These are phyloP conservation scores for Phytophthora rubi DNA, from an alignment of 352 stramenopile species.

Conservation along the genomic window DNA sequence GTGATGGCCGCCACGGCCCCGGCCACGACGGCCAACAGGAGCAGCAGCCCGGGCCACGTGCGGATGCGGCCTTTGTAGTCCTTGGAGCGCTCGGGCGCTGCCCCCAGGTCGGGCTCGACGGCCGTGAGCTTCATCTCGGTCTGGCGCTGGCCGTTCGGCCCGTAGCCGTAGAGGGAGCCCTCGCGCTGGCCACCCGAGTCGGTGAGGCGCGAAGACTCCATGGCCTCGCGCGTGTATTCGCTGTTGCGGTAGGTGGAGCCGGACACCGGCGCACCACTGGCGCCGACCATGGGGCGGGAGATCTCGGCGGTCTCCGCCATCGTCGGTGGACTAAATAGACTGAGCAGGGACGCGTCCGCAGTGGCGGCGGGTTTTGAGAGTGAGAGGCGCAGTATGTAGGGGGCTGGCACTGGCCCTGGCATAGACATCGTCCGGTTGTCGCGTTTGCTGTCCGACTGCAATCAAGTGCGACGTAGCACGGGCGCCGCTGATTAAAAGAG, in stretches of 20 bases:
- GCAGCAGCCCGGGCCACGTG: conserved; percentile 65
- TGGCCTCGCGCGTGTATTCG: conserved; percentile 34
- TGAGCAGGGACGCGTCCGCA: neutral
- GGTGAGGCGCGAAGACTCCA: conserved; percentile 40
- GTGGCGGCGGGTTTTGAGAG: neutral
- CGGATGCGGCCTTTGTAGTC: conserved; percentile 80
- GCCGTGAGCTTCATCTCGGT: conserved; percentile 75
- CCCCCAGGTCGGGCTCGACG: conserved; percentile 44
- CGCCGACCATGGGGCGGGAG: conserved; percentile 33
- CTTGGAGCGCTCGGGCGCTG: conserved; percentile 48
- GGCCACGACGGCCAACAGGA: conserved; percentile 53
- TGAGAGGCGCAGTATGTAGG: neutral
- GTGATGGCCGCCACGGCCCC: conserved; percentile 56
- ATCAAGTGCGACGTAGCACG: neutral
- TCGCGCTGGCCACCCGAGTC: conserved; percentile 40
- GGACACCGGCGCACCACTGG: conserved; percentile 25
- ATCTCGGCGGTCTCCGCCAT: conserved; percentile 38
- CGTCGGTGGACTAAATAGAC: neutral
- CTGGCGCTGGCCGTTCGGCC: conserved; percentile 33
- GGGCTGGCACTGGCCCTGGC: neutral
- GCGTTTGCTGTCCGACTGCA: conserved; percentile 6
- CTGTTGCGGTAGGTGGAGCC: conserved; percentile 58
- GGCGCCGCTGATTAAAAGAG: conserved; percentile 1
- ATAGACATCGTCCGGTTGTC: conserved; percentile 3
- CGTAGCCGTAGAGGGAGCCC: conserved; percentile 34